These are phyloP conservation scores for Podila verticillata DNA, from an alignment of 192 early-diverging fungal genomes.

Conservation along the genomic window DNA sequence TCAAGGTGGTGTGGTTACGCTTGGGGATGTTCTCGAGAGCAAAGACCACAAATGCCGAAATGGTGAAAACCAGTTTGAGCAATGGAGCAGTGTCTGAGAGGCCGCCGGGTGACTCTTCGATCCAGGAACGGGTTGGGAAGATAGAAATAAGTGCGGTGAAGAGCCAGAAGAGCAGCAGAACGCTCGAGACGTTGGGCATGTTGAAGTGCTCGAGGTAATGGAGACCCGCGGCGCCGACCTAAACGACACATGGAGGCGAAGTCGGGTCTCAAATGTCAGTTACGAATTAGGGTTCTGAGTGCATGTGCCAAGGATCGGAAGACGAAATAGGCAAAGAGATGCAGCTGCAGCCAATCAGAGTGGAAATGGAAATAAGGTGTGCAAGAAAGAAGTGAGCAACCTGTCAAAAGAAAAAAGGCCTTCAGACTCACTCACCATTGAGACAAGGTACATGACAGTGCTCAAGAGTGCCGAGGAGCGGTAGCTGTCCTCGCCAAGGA, in stretches of 20 bases:
- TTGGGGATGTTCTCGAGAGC: slow-evolving; percentile 54
- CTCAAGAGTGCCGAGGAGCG: slow-evolving; percentile 18
- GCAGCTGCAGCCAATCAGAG: not conserved
- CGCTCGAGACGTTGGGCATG: slow-evolving; percentile 48
- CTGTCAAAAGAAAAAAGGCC: too few species aligned
- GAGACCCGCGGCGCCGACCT: slow-evolving; percentile 8
- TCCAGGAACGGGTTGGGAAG: slow-evolving; percentile 57
- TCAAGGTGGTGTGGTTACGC: slow-evolving; percentile 42
- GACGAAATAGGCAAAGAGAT: not conserved
- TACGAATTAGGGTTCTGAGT: not conserved
- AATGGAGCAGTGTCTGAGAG: slow-evolving; percentile 29
- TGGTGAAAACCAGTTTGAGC: slow-evolving; percentile 36
- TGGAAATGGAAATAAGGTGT: not conserved
- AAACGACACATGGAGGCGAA: not conserved
- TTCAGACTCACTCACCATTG: slow-evolving; percentile 25
- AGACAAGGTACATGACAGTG: slow-evolving; percentile 18
- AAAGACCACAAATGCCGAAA: slow-evolving; percentile 51
- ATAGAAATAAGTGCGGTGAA: slow-evolving; percentile 34
- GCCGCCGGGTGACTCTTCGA: slow-evolving; percentile 14
- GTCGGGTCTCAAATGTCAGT: not conserved
- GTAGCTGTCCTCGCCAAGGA: not conserved
- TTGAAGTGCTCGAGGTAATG: slow-evolving; percentile 46
- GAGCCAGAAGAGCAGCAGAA: slow-evolving; percentile 67
- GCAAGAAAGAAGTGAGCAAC: not conserved
- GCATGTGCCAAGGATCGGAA: too few species aligned